Conservation (phyloP, 345 rosid species). For the Gossypium anomalum region DNA sequence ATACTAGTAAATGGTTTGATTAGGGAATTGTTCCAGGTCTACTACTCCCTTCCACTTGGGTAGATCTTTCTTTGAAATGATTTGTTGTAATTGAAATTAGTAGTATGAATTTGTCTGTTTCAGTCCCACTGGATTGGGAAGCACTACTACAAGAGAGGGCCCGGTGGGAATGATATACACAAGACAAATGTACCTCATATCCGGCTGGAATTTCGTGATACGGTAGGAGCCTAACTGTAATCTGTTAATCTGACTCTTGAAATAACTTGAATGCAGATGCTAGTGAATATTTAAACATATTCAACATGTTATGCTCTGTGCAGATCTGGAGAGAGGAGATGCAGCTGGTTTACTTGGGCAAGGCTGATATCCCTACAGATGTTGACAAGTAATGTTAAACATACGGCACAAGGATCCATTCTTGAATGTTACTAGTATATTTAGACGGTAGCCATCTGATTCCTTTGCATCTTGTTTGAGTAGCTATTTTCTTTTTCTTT, state of each 20-base stretch:
- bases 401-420: background rate
- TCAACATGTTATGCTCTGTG: background rate
- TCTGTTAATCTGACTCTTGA: background rate
- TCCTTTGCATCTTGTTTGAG: background rate
- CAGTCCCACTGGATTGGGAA: slow-evolving; percentile 98
- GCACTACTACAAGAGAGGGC: slow-evolving; percentile 90
- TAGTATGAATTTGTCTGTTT: slow-evolving; percentile 13
- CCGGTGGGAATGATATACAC: slow-evolving; percentile 87
- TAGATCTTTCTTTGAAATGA: background rate
- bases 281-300: background rate
- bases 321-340: slow-evolving; percentile 98
- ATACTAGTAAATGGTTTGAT: background rate
- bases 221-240: slow-evolving; percentile 37
- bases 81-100: slow-evolving; percentile 5
- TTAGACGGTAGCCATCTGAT: slow-evolving; percentile 24
- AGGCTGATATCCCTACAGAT: slow-evolving; percentile 46
- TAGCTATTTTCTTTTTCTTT: background rate
- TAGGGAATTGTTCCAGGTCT: background rate
- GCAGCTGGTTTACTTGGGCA: slow-evolving; percentile 74
- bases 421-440: background rate
- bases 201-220: slow-evolving; percentile 84
- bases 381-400: slow-evolving; percentile 44
- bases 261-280: background rate
- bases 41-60: background rate
- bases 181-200: slow-evolving; percentile 97